Evolutionary conservation across 176 grass and related monocot species (phyloP).

Genomic region (Carex pumila): DNA sequence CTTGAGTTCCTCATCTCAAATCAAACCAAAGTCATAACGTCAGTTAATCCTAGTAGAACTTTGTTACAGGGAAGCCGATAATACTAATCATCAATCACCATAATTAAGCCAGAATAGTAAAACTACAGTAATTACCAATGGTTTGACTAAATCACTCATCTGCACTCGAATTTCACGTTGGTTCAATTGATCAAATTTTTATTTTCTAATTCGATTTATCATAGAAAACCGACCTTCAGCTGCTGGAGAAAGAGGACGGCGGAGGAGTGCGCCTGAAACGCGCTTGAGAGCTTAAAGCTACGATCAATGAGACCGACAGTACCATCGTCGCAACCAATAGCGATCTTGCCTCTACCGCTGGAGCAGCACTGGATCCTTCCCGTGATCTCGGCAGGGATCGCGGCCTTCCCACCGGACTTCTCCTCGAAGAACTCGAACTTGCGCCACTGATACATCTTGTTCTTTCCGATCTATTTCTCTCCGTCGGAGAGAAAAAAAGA

Average conservation of each 20-base stretch:
- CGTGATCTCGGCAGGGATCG: constrained; percentile 43
- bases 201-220: neutral
- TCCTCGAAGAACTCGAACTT: constrained; percentile 97
- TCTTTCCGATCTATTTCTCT: constrained; percentile 10
- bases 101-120: neutral
- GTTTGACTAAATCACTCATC: neutral
- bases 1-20: neutral
- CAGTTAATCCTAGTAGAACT: neutral
- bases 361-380: constrained; percentile 66
- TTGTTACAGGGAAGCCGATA: neutral
- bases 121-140: neutral
- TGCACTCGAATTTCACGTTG: neutral
- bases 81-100: neutral
- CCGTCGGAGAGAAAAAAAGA: neutral
- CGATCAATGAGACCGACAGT: constrained; percentile 69
- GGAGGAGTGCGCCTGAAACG: constrained; percentile 58
- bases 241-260: constrained; percentile 82
- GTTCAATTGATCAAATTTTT: neutral
- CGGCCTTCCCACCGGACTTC: constrained; percentile 49
- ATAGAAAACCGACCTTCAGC: constrained; percentile 55
- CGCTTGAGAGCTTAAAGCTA: constrained; percentile 56
- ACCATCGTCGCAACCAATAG: constrained; percentile 78
- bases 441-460: constrained; percentile 67
- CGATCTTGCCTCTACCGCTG: constrained; percentile 60
- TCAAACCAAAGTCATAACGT: neutral